Percentiles rank a stretch among this genome's conserved stretches.
Conservation (phyloP, 2,329 filamentous ascomycete species). For the Pseudocercospora musae region DNA sequence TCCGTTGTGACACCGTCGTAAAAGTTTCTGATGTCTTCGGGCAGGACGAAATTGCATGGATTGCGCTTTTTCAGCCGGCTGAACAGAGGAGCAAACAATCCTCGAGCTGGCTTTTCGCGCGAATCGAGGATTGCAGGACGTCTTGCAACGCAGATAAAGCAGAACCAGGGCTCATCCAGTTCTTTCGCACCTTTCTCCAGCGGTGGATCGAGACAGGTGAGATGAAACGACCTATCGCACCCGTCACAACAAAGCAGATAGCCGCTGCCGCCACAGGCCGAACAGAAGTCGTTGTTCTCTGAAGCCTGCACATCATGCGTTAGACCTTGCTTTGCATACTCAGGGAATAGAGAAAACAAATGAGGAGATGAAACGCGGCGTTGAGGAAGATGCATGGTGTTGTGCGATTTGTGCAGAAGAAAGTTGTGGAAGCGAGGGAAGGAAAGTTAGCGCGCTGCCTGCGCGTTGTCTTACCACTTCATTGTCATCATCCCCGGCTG, state of each 20-base stretch:
- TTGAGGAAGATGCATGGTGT: conserved; percentile 32
- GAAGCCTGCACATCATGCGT: conserved; percentile 40
- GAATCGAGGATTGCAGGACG: conserved; percentile 28
- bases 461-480: conserved; percentile 50
- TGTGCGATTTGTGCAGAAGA: conserved; percentile 22
- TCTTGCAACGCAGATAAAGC: conserved; percentile 63
- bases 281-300: conserved; percentile 86
- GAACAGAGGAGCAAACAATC: conserved; percentile 63
- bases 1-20: conserved; percentile 79
- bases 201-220: conserved; percentile 80
- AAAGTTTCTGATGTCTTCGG: conserved; percentile 63
- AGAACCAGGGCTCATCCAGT: conserved; percentile 73
- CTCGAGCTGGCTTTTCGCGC: conserved; percentile 40
- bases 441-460: conserved; percentile 30
- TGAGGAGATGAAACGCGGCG: conserved; percentile 26
- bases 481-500: conserved; percentile 58
- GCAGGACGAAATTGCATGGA: conserved; percentile 52
- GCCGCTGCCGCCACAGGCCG: conserved; percentile 77
- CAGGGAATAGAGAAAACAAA: conserved; percentile 18
- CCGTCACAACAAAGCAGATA: conserved; percentile 91
- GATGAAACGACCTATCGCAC: conserved; percentile 86
- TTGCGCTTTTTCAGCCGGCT: conserved; percentile 42
- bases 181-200: conserved; percentile 50
- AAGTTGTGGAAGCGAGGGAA: conserved; percentile 39
- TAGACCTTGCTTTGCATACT: conserved; percentile 31